Percentiles rank a stretch among this genome's conserved stretches.
Evolutionary conservation across 208 protist genomes (phyloP).

Genomic region (Acanthamoeba rhysodes): DNA sequence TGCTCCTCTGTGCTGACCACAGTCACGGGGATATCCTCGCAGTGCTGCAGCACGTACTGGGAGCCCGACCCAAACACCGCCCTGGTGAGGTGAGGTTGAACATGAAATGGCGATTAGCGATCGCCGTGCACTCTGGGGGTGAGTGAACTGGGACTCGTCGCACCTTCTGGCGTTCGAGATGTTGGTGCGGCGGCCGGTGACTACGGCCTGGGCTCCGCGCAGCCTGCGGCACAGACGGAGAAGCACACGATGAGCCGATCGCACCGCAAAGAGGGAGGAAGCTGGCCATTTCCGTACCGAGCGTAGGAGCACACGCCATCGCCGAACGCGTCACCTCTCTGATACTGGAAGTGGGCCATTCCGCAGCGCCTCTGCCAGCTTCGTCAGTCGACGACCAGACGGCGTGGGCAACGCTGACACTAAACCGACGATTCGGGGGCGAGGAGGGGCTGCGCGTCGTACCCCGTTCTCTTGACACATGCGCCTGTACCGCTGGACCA

Average conservation of each 20-base stretch:
- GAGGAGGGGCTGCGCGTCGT: not conserved
- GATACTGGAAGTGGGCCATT: slow-evolving; percentile 18
- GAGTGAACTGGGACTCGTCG: too few relatives aligned
- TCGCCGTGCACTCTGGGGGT: too few relatives aligned
- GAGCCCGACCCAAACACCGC: not conserved
- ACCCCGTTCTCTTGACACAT: slow-evolving; percentile 40
- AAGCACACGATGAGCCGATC: not conserved
- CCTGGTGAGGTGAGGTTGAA: not conserved
- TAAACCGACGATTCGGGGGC: not conserved
- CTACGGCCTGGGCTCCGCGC: not conserved
- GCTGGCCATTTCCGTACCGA: not conserved
- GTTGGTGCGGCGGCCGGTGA: slow-evolving; percentile 32
- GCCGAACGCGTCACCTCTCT: not conserved
- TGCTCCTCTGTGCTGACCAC: not conserved
- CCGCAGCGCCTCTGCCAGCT: slow-evolving; percentile 10
- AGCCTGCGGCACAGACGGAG: not conserved
- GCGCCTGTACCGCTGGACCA: not conserved
- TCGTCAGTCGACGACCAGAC: not conserved
- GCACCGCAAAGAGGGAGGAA: not conserved
- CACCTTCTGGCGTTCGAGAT: slow-evolving; percentile 46
- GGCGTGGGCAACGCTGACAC: not conserved
- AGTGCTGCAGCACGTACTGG: not conserved
- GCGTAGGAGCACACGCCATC: slow-evolving; percentile 21
- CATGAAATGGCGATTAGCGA: too few relatives aligned
- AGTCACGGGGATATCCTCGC: slow-evolving; percentile 38